Percentiles rank a stretch among this genome's conserved stretches.
phyloP scores from a whole-genome alignment of 768 basidiomycete species.

The Boletus eberwhitei region DNA sequence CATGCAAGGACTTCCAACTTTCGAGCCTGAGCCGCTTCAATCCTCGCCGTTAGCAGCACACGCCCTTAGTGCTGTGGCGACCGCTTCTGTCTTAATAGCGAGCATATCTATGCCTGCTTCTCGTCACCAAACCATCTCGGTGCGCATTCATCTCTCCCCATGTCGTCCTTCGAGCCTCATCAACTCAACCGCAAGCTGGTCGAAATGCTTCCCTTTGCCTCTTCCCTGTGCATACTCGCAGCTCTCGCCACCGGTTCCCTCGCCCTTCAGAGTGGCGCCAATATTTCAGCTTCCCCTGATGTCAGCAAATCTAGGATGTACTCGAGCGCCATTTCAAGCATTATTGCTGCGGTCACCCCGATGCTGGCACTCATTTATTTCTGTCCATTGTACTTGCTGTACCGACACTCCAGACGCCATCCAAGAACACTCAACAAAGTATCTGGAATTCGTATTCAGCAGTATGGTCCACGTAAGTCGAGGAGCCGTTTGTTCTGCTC shows the following conservation, averaged over 20 bases:
- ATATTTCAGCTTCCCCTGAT: slow-evolving; percentile 18
- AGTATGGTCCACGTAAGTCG: slow-evolving; percentile 51
- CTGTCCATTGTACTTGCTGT: slow-evolving; percentile 47
- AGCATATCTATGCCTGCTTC: slow-evolving; percentile 27
- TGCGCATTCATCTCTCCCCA: slow-evolving; percentile 19
- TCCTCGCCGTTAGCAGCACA: slow-evolving; percentile 30
- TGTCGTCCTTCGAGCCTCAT: slow-evolving; percentile 12
- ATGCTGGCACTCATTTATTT: slow-evolving; percentile 45
- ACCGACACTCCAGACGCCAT: slow-evolving; percentile 43
- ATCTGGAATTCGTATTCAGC: slow-evolving; percentile 43
- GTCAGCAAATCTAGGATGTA: slow-evolving; percentile 30
- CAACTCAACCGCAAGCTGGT: slow-evolving; percentile 28
- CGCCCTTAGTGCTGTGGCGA: slow-evolving; percentile 30
- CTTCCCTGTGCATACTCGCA: slow-evolving; percentile 32
- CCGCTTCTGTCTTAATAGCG: slow-evolving; percentile 31
- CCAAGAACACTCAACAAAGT: slow-evolving; percentile 50
- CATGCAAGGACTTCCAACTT: slow-evolving; percentile 32
- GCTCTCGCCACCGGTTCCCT: slow-evolving; percentile 33
- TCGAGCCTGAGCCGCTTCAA: slow-evolving; percentile 25
- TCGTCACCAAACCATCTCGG: slow-evolving; percentile 30
- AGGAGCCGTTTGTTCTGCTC: background rate
- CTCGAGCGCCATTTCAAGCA: slow-evolving; percentile 35
- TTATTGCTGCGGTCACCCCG: slow-evolving; percentile 34
- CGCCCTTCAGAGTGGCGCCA: slow-evolving; percentile 23
- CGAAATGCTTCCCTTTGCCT: slow-evolving; percentile 37